Evolutionary conservation across 805 yeast species (phyloP).

Genomic region (Vanderwaltozyma polyspora): DNA sequence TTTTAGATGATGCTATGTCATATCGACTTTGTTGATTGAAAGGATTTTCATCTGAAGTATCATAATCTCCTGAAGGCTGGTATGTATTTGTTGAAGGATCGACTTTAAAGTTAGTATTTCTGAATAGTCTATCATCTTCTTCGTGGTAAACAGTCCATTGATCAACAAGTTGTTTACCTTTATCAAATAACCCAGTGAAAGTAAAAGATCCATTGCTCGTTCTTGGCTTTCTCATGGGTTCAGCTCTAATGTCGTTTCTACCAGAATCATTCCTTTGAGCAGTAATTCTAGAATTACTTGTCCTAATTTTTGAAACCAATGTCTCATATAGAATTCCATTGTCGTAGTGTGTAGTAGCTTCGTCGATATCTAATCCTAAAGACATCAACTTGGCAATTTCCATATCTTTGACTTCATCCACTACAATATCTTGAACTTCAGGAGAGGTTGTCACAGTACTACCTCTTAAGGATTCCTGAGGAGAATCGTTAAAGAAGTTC

Average conservation of each 20-base stretch:
- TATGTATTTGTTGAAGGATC: background rate
- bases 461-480: too few relatives aligned
- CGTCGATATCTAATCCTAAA: slow-evolving; percentile 15
- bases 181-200: slow-evolving; percentile 14
- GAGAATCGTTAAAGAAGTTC: slow-evolving; percentile 1
- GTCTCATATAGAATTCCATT: slow-evolving; percentile 19
- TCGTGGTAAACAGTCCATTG: slow-evolving; percentile 15
- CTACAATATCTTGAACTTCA: slow-evolving; percentile 7
- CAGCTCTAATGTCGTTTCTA: background rate
- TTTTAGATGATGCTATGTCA: background rate
- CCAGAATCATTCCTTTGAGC: background rate
- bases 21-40: background rate
- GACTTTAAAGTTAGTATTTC: slow-evolving; percentile 4
- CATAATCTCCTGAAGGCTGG: background rate
- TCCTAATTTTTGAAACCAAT: slow-evolving; percentile 1
- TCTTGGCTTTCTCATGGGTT: background rate
- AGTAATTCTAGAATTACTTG: background rate
- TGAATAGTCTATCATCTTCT: slow-evolving; percentile 11
- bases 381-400: slow-evolving; percentile 27
- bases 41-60: background rate
- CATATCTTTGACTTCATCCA: slow-evolving; percentile 27
- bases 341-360: slow-evolving; percentile 16
- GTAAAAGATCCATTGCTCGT: background rate
- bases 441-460: background rate
- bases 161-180: slow-evolving; percentile 25